Evolutionary conservation across 78 protist genomes (phyloP).

Genomic region (Tieghemostelium lacteum): DNA sequence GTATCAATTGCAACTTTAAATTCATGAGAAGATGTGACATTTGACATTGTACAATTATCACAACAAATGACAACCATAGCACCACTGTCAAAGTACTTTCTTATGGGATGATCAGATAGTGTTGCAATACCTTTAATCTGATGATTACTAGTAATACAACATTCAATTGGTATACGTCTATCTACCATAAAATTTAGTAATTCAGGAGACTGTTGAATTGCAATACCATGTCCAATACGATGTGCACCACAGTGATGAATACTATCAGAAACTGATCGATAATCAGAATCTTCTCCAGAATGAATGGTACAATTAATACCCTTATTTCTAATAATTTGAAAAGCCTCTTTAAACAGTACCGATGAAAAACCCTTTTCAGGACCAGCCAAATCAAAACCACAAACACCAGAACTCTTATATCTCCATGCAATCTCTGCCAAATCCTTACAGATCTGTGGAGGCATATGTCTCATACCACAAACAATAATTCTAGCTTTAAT

Average conservation of each 20-base stretch:
- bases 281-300: constrained; percentile 88
- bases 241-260: constrained; percentile 89
- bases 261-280: constrained; percentile 78
- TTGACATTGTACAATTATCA: constrained; percentile 82
- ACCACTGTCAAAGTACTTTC: constrained; percentile 80
- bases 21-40: constrained; percentile 39
- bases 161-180: constrained; percentile 80
- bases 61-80: constrained; percentile 81
- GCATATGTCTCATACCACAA: constrained; percentile 85
- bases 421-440: constrained; percentile 89
- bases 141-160: constrained; percentile 86
- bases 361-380: constrained; percentile 86
- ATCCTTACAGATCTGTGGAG: constrained; percentile 13
- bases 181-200: constrained; percentile 42
- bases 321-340: constrained; percentile 58
- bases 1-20: constrained; percentile 60
- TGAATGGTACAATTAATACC: constrained; percentile 81
- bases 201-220: constrained; percentile 55
- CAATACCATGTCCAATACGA: constrained; percentile 92
- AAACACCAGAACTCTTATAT: constrained; percentile 78
- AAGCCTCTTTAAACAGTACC: constrained; percentile 72
- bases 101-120: constrained; percentile 83
- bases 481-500: constrained; percentile 86
- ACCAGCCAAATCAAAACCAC: constrained; percentile 91
- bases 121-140: constrained; percentile 86